Evolutionary conservation across 192 early-diverging fungal species (phyloP), one percentile per base, ranked within the genome.

Genomic region (Allomyces macrogynus): DNA sequence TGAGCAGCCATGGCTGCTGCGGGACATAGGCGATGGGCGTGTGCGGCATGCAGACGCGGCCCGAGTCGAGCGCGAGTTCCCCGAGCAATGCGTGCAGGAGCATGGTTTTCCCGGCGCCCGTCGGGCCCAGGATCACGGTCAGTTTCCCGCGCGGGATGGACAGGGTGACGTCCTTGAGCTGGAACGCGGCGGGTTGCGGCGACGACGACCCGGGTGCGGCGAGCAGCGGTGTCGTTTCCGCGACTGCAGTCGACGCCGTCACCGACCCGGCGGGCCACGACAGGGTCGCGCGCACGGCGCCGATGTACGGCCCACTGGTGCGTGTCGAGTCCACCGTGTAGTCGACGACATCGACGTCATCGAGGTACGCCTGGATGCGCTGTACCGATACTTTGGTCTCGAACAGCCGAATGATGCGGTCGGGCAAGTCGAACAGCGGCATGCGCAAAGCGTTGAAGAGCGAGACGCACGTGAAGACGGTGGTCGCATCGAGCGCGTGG

Each of bases 41-140:
- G 66, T 32, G 43, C 66, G 77, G 74, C 62, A 75, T 23, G n/a
- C 69, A 20, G 12, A 79, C 67, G 26, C 65, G 69, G 2, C 72
- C 82, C 1, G 62, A 12, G 0, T 69, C 67, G 40, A 71, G 76
- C 44, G 72, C 69, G 66, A 92, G 88, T 74, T 95, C 92, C 32
- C 90, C 90, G 5, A 95, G 74, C 24, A 95, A 77, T 62, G 89
- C 87, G 20, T 84, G 64, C 12, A 94, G 71, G 62, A 98, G 67
- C 10, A 85, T 85, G 10, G 86, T 85, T 72, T 98, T 98, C 61
- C 95, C 95, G n/a, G 82, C 77, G 0, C 91, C 95, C 16, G 93
- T 95, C 24, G 89, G 78, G 8, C 95, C 95, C 27, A 82, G 82
- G 32, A 95, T 70, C 16, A 93, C 78, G 25, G 86, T 86, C 11